Percentiles rank a stretch among this genome's conserved stretches.
Conservation (phyloP, 768 basidiomycete genomes). For the Russula compacta region DNA sequence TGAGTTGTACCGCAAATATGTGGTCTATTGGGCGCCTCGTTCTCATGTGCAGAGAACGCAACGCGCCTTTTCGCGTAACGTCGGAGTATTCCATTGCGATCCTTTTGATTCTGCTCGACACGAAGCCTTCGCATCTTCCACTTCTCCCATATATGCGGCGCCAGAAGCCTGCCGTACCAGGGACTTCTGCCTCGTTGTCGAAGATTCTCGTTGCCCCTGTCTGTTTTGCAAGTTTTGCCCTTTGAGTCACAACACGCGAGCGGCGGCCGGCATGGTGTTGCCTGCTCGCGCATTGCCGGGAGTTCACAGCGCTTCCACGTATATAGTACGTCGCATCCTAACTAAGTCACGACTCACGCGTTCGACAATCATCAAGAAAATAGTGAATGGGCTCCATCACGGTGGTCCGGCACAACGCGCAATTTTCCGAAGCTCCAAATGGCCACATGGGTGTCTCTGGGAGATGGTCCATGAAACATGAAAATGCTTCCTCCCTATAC, state of each 20-base stretch:
- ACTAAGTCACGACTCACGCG: background rate
- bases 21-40: background rate
- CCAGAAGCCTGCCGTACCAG: background rate
- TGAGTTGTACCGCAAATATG: background rate
- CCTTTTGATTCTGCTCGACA: background rate
- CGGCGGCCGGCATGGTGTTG: background rate
- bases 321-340: background rate
- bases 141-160: constrained; percentile 13
- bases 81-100: background rate
- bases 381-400: background rate
- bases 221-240: background rate
- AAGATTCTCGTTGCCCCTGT: background rate
- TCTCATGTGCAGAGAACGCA: background rate
- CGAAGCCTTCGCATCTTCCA: background rate
- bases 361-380: background rate
- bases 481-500: background rate
- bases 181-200: background rate
- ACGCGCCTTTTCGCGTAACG: background rate
- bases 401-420: background rate
- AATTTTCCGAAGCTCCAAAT: background rate
- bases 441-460: background rate
- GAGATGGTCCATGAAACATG: background rate
- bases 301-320: background rate
- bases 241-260: background rate
- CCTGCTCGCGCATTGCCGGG: background rate